Percentiles rank a stretch among this genome's conserved stretches.
These are phyloP conservation scores for Hygrophoropsis aurantiaca DNA, from an alignment of 768 basidiomycete species.

Conservation along the genomic window DNA sequence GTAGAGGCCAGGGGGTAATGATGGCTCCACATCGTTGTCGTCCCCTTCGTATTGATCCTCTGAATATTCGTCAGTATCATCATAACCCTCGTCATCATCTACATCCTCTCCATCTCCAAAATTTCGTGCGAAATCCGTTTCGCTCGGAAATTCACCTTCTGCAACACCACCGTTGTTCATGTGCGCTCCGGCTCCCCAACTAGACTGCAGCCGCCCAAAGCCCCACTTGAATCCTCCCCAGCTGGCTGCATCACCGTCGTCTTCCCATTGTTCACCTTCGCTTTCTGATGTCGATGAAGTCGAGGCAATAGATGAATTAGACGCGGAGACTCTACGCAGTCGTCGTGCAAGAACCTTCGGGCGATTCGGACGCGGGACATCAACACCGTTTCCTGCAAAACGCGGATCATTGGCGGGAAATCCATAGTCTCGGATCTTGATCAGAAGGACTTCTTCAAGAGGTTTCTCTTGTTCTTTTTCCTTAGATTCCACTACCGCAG, in stretches of 20 bases:
- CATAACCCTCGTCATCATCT: constrained; percentile 20
- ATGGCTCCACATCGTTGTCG: constrained; percentile 27
- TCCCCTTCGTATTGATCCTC: constrained; percentile 21
- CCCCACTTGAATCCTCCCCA: constrained; percentile 44
- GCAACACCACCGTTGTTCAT: constrained; percentile 5
- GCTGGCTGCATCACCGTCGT: constrained; percentile 27
- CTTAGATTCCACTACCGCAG: constrained; percentile 10
- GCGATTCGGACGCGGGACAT: constrained; percentile 40
- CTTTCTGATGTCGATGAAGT: constrained; percentile 18
- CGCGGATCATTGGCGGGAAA: constrained; percentile 42
- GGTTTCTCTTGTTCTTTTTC: constrained; percentile 2
- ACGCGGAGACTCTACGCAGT: constrained; percentile 26
- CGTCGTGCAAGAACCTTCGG: constrained; percentile 28
- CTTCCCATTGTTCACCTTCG: constrained; percentile 22
- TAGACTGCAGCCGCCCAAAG: constrained; percentile 36
- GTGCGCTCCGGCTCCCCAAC: constrained; percentile 31
- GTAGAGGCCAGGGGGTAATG: constrained; percentile 69
- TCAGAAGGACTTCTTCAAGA: constrained; percentile 10
- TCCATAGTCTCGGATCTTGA: constrained; percentile 53
- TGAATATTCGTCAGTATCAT: constrained; percentile 27
- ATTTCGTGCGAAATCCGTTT: constrained; percentile 47
- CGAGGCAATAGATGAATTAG: constrained; percentile 18
- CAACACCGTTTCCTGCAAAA: constrained; percentile 41
- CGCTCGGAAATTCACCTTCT: constrained; percentile 32
- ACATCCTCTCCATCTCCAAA: constrained; percentile 37